These are phyloP conservation scores for Cucumis sativus DNA, from an alignment of 306 rosid species.

Conservation along the genomic window DNA sequence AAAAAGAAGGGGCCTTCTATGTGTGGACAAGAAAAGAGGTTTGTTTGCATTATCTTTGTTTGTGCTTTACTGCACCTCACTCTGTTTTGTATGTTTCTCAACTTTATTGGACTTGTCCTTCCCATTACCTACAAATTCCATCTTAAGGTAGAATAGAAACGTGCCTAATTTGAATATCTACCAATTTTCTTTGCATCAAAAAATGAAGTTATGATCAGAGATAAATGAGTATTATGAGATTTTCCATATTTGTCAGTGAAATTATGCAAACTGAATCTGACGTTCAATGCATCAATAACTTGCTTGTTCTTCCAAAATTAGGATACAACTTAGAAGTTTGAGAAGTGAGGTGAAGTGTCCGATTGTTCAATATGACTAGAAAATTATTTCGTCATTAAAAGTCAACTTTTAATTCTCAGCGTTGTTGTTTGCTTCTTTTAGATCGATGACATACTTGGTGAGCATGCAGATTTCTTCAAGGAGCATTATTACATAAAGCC, in stretches of 20 bases:
- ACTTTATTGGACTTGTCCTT: background rate
- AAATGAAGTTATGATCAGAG: background rate
- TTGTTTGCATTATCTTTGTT: slow-evolving; percentile 19
- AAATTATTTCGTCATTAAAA: background rate
- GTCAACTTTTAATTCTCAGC: background rate
- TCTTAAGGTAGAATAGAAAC: background rate
- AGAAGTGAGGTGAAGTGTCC: background rate
- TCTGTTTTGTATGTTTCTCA: background rate
- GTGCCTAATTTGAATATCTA: background rate
- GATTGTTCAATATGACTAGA: background rate
- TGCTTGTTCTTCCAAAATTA: background rate
- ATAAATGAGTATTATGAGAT: background rate
- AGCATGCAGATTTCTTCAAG: slow-evolving; percentile 63
- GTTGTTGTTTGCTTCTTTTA: slow-evolving; percentile 19
- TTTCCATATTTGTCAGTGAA: background rate
- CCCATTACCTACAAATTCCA: background rate
- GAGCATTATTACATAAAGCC: slow-evolving; percentile 69
- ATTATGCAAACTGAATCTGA: background rate
- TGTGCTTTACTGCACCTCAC: background rate
- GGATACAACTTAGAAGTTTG: background rate
- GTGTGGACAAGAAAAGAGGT: slow-evolving; percentile 87
- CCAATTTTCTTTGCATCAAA: background rate
- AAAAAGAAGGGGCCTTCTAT: slow-evolving; percentile 88
- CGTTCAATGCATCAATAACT: background rate
- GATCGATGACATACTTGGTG: slow-evolving; percentile 74